phyloP scores from a whole-genome alignment of 2,329 filamentous ascomycete species.

The Zelopaecilomyces penicillatus region DNA sequence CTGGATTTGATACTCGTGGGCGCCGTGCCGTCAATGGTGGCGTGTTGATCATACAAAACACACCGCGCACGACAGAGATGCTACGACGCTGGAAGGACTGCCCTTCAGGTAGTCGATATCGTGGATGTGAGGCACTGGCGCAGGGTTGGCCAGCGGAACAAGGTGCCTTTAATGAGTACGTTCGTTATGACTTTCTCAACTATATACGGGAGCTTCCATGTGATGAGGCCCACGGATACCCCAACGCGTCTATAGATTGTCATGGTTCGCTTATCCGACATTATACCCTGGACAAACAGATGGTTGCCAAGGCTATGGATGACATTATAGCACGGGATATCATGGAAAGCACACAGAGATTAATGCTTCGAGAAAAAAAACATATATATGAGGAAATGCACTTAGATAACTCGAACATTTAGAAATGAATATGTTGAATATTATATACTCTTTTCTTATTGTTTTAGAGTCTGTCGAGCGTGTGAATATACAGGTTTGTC shows the following conservation, averaged over 20 bases:
- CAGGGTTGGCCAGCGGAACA: background rate
- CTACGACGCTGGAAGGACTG: background rate
- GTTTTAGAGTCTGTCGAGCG: too few relatives aligned
- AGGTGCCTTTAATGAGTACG: background rate
- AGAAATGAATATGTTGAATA: too few relatives aligned
- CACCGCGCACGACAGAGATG: background rate
- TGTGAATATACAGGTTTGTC: too few relatives aligned
- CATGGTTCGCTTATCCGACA: background rate
- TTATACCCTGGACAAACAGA: background rate
- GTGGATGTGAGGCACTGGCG: background rate
- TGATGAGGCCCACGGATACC: background rate
- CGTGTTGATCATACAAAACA: background rate
- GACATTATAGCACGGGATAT: background rate
- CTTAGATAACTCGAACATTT: too few relatives aligned
- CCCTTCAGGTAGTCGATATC: background rate
- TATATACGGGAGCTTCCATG: background rate
- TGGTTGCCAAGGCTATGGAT: background rate
- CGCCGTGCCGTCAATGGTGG: background rate
- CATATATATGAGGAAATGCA: background rate
- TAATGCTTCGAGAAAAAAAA: background rate
- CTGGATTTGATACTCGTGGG: background rate
- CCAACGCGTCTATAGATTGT: background rate
- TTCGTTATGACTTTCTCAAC: background rate
- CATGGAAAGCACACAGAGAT: background rate
- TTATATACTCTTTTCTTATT: too few relatives aligned